Evolutionary conservation across 768 basidiomycete genomes (phyloP).

Genomic region (Amanita jacksonii): DNA sequence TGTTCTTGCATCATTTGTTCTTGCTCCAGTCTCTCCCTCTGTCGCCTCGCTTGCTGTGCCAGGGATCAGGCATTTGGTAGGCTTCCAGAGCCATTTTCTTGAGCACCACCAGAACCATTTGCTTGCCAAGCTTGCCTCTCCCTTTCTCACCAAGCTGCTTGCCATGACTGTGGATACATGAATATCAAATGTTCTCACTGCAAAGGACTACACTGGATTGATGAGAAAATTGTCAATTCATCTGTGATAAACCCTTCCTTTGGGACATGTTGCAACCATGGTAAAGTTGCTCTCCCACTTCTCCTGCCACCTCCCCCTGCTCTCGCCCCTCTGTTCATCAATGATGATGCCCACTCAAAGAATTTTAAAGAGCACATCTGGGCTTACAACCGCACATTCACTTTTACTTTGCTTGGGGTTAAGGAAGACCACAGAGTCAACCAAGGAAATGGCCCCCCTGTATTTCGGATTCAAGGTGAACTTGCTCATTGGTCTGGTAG

Average conservation of each 20-base stretch:
- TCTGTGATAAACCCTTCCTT: conserved; percentile 17
- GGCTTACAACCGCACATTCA: conserved; percentile 28
- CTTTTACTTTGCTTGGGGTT: conserved; percentile 30
- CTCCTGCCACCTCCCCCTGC: conserved; percentile 16
- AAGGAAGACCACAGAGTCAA: conserved; percentile 18
- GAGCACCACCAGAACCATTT: no score
- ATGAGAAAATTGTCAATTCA: conserved; percentile 15
- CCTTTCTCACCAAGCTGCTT: no score
- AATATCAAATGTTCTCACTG: conserved; percentile 23
- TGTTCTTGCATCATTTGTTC: no score
- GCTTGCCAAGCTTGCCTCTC: no score
- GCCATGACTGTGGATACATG: conserved; percentile 27
- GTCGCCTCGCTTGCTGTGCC: no score
- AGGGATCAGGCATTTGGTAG: no score
- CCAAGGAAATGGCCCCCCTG: background rate
- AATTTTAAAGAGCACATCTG: conserved; percentile 25
- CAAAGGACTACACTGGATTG: conserved; percentile 26
- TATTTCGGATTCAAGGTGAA: background rate
- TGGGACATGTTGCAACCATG: conserved; percentile 26
- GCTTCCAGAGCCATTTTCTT: no score
- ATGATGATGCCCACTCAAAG: conserved; percentile 5
- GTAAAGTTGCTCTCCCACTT: conserved; percentile 24
- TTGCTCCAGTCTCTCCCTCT: no score
- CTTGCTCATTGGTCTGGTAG: conserved; percentile 4
- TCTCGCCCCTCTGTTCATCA: conserved; percentile 12